Percentiles rank a stretch among this genome's conserved stretches.
Conservation (phyloP, 2,329 filamentous ascomycete species). For the Zelopaecilomyces penicillatus region DNA sequence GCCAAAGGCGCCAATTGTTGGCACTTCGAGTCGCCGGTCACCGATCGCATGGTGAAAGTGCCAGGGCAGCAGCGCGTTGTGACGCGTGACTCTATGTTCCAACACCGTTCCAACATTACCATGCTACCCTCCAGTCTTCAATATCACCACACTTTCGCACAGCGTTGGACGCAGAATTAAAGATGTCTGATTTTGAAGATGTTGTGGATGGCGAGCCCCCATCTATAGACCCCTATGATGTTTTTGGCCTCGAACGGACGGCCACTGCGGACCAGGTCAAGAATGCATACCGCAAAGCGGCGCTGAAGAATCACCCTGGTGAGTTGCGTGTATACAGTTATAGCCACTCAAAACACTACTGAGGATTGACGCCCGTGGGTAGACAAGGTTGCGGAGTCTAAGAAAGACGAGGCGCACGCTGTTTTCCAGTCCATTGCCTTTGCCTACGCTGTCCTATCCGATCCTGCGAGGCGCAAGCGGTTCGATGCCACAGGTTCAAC, state of each 20-base stretch:
- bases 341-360: slow-evolving; percentile 8
- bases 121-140: slow-evolving; percentile 5
- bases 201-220: slow-evolving; percentile 51
- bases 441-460: slow-evolving; percentile 87
- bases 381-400: slow-evolving; percentile 68
- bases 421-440: slow-evolving; percentile 89
- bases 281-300: slow-evolving; percentile 82
- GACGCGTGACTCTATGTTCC: slow-evolving; percentile 10
- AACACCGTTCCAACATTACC: slow-evolving; percentile 1
- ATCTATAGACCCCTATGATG: slow-evolving; percentile 65
- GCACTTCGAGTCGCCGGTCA: slow-evolving; percentile 3
- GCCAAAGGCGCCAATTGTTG: not conserved
- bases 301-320: slow-evolving; percentile 82
- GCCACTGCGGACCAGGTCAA: slow-evolving; percentile 78
- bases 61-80: slow-evolving; percentile 5
- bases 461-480: slow-evolving; percentile 67
- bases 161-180: slow-evolving; percentile 5
- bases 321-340: slow-evolving; percentile 17
- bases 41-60: slow-evolving; percentile 4
- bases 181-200: slow-evolving; percentile 46
- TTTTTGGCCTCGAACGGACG: slow-evolving; percentile 61
- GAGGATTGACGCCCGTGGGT: slow-evolving; percentile 2
- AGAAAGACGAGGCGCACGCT: slow-evolving; percentile 64
- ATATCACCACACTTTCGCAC: not conserved
- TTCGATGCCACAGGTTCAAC: slow-evolving; percentile 91